Evolutionary conservation across 2,329 filamentous ascomycete species (phyloP), one percentile per base, ranked within the genome.

Genomic region (Colletotrichum euphorbiae): DNA sequence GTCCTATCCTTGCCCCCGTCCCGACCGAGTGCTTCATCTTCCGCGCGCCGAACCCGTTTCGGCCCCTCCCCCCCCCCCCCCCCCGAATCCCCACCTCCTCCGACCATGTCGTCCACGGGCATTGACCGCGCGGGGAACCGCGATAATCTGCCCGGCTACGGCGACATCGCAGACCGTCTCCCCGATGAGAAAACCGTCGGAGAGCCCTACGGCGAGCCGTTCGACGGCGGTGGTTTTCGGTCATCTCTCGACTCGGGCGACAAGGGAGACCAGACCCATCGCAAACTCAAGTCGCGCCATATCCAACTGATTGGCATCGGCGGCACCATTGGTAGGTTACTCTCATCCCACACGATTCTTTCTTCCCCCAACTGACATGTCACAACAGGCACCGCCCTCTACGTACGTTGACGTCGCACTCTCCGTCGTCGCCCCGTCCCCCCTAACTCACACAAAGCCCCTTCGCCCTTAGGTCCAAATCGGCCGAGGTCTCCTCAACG

Each of bases 261-360:
- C n/a, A 73, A 69, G 13, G 61, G 69, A 17, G 82, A 85, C 67
- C 73, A 80, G 8, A 87, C 84, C 1, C 83, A 87, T 57, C 82
- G 86, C 52, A 82, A 77, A 66, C 82, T 88, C 69, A 87, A 87
- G 74, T 77, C 84, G 21, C 82, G 86, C 1, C 85, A 88, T 71
- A 87, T 89, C 51, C 86, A 89, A 73, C 78, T 88, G 36, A 87
- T 88, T 73, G 88, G 85, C 36, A 90, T 90, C 65, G 89, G 88
- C 43, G 89, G 88, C 0, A 89, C 88, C 6, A 90, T 90, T 69
- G 88, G 89, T 17, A 90, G 87, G 1, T 87, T 42, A 85, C 15
- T 78, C 90, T 3, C 89, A 83, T 7, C 40, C 40, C 13, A 74
- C 13, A 74, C 85, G 89, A 72, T 28, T 6, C 4, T 8, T 28